A percentile compares a stretch with the other conserved stretches of the same genome.
phyloP scores from a whole-genome alignment of 345 rosid genomes.

The Brassica juncea region DNA sequence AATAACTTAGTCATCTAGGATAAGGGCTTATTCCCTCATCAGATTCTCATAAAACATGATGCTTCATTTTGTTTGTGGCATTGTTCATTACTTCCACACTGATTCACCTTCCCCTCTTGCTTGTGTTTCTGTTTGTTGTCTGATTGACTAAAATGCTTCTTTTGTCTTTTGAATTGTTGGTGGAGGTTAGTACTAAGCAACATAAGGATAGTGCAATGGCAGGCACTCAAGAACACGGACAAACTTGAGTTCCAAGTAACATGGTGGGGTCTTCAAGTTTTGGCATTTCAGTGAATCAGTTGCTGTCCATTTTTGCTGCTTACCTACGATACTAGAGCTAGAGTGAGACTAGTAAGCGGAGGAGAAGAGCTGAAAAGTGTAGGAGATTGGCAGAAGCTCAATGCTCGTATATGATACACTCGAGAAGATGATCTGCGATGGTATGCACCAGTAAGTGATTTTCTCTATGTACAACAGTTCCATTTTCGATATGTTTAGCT shows the following conservation, averaged over 20 bases:
- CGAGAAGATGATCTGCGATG: too few species aligned
- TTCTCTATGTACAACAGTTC: too few species aligned
- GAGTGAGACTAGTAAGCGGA: too few species aligned
- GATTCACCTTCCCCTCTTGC: constrained; percentile 96
- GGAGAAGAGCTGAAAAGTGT: too few species aligned
- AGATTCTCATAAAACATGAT: constrained; percentile 13
- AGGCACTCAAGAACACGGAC: constrained; percentile 72
- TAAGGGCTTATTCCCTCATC: constrained; percentile 22
- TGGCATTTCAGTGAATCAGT: constrained; percentile 91
- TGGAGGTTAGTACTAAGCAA: constrained; percentile 91
- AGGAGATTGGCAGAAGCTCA: too few species aligned
- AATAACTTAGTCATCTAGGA: constrained; percentile 90
- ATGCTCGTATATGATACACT: too few species aligned
- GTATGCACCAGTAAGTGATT: too few species aligned
- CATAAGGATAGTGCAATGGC: constrained; percentile 87
- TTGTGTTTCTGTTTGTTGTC: constrained; percentile 37
- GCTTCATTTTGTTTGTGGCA: constrained; percentile 49
- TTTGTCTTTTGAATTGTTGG: constrained; percentile 45
- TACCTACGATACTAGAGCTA: too few species aligned
- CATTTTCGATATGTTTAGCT: too few species aligned
- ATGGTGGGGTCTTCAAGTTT: constrained; percentile 90
- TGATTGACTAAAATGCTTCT: not conserved
- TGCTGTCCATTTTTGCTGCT: constrained; percentile 77
- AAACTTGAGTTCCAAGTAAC: constrained; percentile 78
- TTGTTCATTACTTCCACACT: constrained; percentile 81